Evolutionary conservation across 805 yeast genomes (phyloP), one percentile per base, ranked within the genome.

Genomic region (Lachancea cidri): DNA sequence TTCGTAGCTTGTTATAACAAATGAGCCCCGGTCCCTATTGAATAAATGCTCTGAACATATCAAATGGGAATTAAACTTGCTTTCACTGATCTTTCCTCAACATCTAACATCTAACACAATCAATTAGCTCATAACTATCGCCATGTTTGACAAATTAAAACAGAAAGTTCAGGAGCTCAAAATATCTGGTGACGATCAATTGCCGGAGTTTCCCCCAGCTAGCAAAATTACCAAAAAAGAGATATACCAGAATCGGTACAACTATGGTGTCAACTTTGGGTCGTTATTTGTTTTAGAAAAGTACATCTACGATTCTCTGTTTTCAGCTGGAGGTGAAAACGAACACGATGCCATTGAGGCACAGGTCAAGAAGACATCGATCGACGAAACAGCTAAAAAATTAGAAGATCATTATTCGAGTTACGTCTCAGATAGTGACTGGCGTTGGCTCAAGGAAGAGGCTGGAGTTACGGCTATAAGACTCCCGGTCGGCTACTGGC

Each of bases 401-500:
- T 62, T 83, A 40, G 85, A 81, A 47, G 44, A 63, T 1, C 95
- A 85, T 59, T 91, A 93, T 85, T 62, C 58, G 5, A 54, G 56
- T 6, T 89, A 77, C 57, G 69, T 83, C 44, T 58, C 60, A 25
- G 85, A 79, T 41, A 72, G 73, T 5, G 97, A 91, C 57, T 89
- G 96, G 95, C 54, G 73, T 16, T 87, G 87, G 85, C 62, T 91
- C 20, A 60, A 67, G 34, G 65, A 70, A 16, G 72, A 71, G 39
- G 62, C 55, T 1, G 85, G 86, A 5, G 85, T 85, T n/a, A 86
- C 86, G 17, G 76, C 88, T 2, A 72, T 91, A 4, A 73, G 98
- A 53, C 72, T 91, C 1, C 98, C 98, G 5, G 65, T 91, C 48
- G 98, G 98, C 0, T 91, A 85, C 62, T 91, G 96, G 96, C 80